Evolutionary conservation across 1,284 basidiomycete genomes (phyloP), one percentile per base, ranked within the genome.

Genomic region (Irpex sp.): DNA sequence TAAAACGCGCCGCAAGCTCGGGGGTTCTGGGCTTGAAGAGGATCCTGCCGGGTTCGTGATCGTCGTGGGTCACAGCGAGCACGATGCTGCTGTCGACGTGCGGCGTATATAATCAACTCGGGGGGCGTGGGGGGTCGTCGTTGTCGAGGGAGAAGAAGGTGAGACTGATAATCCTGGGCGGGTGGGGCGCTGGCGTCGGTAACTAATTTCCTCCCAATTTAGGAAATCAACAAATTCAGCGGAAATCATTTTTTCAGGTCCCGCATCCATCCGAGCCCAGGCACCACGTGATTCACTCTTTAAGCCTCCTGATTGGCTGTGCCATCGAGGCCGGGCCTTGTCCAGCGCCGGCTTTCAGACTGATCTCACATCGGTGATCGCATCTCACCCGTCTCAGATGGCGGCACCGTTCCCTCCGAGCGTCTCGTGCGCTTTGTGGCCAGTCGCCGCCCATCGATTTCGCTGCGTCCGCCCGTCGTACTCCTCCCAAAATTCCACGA

Each of bases 1-100:
- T 59, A 63, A 61, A 63, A 51, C 55, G 53, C 62, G 62, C 57
- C 57, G 57, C 60, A 60, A 62, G 46, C 53, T 61, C 58, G 63
- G 63, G 17, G 50, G 8, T 31, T 19, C 17, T 26, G 46, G 46
- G 46, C 15, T 19, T 15, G 46, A 15, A 19, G 46, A 19, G 15
- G 15, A 19, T 19, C 46, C 46, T 49, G 46, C 17, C 17, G 46
- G 17, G 15, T 15, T 49, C 46, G 46, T 19, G 46, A 15, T 49
- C 15, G 17, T 49, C 46, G 46, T 19, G 26, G 26, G 26, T 26
- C 26, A 26, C 26, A 26, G 39, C 11, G 15, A 43, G 39, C 15
- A 43, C 39, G 39, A 43, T 43, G 39, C 39, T 43, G 11, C 39
- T 43, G 39, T 15, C 39, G 39, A 11, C 15, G 39, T 43, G 8